These are phyloP conservation scores for Aspergillus aculeatinus DNA, from an alignment of 2,329 filamentous ascomycete genomes.

Conservation along the genomic window DNA sequence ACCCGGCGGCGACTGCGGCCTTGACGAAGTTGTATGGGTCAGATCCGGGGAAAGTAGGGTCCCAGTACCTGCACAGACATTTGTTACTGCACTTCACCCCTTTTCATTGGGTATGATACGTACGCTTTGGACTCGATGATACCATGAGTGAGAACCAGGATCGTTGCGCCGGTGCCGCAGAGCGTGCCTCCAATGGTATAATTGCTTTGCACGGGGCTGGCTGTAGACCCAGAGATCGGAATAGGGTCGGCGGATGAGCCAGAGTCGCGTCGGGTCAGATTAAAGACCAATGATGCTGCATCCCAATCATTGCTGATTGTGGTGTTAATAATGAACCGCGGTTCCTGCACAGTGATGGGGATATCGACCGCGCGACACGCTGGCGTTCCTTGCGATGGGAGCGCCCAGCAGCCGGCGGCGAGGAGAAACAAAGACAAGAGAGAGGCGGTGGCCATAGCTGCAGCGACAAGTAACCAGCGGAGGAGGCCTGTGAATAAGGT, in stretches of 20 bases:
- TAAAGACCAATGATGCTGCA: neutral
- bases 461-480: no score
- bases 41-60: neutral
- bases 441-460: no score
- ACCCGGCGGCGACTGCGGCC: neutral
- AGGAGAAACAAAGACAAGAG: no score
- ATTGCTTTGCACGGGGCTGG: neutral
- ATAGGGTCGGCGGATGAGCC: neutral
- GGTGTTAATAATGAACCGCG: neutral
- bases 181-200: neutral
- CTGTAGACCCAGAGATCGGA: neutral
- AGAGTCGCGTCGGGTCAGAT: neutral
- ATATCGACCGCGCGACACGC: neutral
- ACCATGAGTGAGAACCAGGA: neutral
- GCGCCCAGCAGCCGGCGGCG: neutral
- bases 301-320: neutral
- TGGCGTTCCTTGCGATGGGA: neutral
- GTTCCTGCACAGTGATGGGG: neutral
- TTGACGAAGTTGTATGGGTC: neutral
- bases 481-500: no score
- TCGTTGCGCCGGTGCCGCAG: neutral
- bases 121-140: neutral
- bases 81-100: neutral
- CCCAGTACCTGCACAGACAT: neutral
- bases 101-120: neutral